These are phyloP conservation scores for Rutstroemia sp. DNA, from an alignment of 2,329 filamentous ascomycete species.

Conservation along the genomic window DNA sequence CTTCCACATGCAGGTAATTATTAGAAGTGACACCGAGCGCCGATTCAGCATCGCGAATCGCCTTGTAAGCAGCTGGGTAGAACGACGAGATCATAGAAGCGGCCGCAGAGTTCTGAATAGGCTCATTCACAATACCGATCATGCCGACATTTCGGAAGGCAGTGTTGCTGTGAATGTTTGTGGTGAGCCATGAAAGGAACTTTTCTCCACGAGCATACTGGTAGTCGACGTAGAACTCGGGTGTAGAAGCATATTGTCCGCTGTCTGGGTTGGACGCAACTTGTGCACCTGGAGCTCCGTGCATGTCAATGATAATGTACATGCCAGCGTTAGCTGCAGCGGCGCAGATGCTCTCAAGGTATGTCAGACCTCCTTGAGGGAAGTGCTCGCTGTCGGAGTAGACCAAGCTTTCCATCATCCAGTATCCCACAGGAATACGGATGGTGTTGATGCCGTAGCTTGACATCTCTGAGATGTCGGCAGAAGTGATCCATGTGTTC, in stretches of 20 bases:
- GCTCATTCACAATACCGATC: constrained; percentile 53
- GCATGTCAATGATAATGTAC: constrained; percentile 44
- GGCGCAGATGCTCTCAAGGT: constrained; percentile 37
- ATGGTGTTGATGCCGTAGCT: constrained; percentile 41
- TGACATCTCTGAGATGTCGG: constrained; percentile 38
- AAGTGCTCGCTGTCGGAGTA: constrained; percentile 37
- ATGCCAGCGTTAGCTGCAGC: constrained; percentile 37
- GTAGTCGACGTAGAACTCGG: constrained; percentile 49
- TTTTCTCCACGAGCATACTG: constrained; percentile 46
- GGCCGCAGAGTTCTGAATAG: constrained; percentile 29
- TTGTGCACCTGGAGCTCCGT: constrained; percentile 41
- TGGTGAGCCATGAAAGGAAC: constrained; percentile 50
- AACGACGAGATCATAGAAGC: constrained; percentile 35
- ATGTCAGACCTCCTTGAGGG: constrained; percentile 37
- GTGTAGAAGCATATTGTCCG: constrained; percentile 15
- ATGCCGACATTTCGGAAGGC: constrained; percentile 50
- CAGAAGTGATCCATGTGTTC: constrained; percentile 40
- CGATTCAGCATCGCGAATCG: constrained; percentile 42
- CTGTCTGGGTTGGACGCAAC: constrained; percentile 35
- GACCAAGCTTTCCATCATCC: constrained; percentile 41
- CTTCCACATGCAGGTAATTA: constrained; percentile 45
- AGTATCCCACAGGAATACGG: constrained; percentile 43
- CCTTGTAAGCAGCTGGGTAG: constrained; percentile 42
- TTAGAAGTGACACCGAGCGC: constrained; percentile 35
- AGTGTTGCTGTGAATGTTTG: constrained; percentile 38